These are phyloP conservation scores for Aureobasidium sp. DNA, from an alignment of 2,329 filamentous ascomycete species.

Conservation along the genomic window DNA sequence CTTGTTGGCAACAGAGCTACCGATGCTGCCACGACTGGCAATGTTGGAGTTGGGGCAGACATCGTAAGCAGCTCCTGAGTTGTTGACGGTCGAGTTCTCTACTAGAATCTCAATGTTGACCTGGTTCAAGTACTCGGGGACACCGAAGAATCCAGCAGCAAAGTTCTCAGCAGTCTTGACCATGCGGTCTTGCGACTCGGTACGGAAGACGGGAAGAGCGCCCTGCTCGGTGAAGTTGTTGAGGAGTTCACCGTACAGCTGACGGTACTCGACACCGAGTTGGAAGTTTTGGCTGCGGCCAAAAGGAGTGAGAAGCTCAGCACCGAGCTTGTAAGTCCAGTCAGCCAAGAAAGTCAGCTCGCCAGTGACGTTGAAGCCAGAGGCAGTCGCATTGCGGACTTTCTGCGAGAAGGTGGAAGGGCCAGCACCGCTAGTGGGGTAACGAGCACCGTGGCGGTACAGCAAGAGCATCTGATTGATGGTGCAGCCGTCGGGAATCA, in stretches of 20 bases:
- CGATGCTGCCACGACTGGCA: conserved; percentile 7
- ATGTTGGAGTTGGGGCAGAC: conserved; percentile 12
- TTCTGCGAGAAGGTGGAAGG: conserved; percentile 4
- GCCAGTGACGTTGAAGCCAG: conserved; percentile 3
- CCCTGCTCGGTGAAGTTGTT: conserved; percentile 12
- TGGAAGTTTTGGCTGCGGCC: conserved; percentile 11
- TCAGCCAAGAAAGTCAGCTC: conserved; percentile 6
- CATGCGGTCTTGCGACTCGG: conserved; percentile 10
- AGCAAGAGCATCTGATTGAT: conserved; percentile 8
- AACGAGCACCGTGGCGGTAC: conserved; percentile 14
- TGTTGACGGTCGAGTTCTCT: conserved; percentile 11
- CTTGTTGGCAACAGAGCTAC: not conserved
- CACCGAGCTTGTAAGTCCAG: conserved; percentile 13
- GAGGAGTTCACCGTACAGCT: conserved; percentile 10
- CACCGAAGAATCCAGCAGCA: conserved; percentile 10
- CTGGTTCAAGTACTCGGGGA: conserved; percentile 6
- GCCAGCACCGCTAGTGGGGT: conserved; percentile 11
- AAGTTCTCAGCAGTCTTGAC: conserved; percentile 13
- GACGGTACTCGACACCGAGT: conserved; percentile 10
- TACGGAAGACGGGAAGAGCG: conserved; percentile 7
- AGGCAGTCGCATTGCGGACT: not conserved
- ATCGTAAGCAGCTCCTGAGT: conserved; percentile 4
- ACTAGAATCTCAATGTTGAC: conserved; percentile 12
- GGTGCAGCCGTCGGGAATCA: conserved; percentile 7
- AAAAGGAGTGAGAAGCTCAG: conserved; percentile 11